Percentiles rank a stretch among this genome's conserved stretches.
phyloP scores from a whole-genome alignment of 78 protist genomes.

The Anaeramoeba flamelloides region DNA sequence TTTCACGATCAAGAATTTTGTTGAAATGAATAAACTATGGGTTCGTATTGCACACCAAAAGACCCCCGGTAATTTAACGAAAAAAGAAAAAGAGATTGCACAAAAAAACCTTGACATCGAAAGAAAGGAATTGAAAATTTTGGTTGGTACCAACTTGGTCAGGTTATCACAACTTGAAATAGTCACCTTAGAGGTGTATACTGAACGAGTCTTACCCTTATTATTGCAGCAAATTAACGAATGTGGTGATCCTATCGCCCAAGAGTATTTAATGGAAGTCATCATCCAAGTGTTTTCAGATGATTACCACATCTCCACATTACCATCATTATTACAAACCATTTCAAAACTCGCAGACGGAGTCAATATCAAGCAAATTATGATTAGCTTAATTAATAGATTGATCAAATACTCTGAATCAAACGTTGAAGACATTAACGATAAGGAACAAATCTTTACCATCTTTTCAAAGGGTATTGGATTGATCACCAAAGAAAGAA shows the following conservation, averaged over 20 bases:
- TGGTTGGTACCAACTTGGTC: conserved; percentile 76
- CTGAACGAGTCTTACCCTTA: conserved; percentile 46
- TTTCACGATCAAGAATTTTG: conserved; percentile 71
- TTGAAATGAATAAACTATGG: conserved; percentile 92
- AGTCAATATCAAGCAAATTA: conserved; percentile 63
- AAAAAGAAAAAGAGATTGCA: conserved; percentile 37
- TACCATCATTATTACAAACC: conserved; percentile 40
- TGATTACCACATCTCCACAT: conserved; percentile 77
- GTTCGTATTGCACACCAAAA: conserved; percentile 85
- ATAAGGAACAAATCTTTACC: conserved; percentile 41
- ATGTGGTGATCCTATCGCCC: conserved; percentile 85
- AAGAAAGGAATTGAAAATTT: conserved; percentile 59
- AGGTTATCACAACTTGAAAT: conserved; percentile 68
- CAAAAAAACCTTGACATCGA: conserved; percentile 27
- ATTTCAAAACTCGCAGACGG: conserved; percentile 44
- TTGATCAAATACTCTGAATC: conserved; percentile 40
- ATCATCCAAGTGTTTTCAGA: conserved; percentile 84
- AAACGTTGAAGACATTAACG: conserved; percentile 20
- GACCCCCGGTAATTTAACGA: conserved; percentile 14
- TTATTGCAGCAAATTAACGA: conserved; percentile 52
- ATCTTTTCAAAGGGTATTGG: conserved; percentile 38
- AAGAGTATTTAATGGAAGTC: conserved; percentile 84
- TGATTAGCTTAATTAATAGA: conserved; percentile 59
- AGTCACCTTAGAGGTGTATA: conserved; percentile 36
- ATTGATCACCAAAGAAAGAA: too few relatives aligned